Percentiles rank a stretch among this genome's conserved stretches.
phyloP scores from a whole-genome alignment of 257 asterid species.

The Fraxinus cuspidata region DNA sequence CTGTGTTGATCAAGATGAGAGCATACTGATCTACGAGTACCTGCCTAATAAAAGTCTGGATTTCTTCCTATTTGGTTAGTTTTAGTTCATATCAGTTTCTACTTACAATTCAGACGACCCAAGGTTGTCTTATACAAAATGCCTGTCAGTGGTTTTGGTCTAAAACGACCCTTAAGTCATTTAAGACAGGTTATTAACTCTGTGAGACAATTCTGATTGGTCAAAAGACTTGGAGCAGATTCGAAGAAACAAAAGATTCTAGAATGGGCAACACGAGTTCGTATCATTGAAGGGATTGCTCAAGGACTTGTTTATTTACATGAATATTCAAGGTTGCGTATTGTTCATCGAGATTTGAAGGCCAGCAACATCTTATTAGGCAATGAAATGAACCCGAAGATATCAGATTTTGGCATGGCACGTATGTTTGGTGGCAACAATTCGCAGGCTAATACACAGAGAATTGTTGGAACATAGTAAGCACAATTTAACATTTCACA shows the following conservation, averaged over 20 bases:
- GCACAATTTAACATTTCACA: background rate
- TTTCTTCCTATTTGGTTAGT: slow-evolving; percentile 47
- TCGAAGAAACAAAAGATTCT: slow-evolving; percentile 22
- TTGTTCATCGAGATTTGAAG: slow-evolving; percentile 46
- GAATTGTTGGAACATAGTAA: slow-evolving; percentile 55
- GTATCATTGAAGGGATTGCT: slow-evolving; percentile 50
- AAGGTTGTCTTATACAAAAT: background rate
- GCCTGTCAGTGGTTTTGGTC: too few species aligned
- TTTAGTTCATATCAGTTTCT: background rate
- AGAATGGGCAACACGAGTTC: slow-evolving; percentile 38
- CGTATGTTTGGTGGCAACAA: slow-evolving; percentile 39
- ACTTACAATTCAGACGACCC: background rate
- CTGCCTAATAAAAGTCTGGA: slow-evolving; percentile 47
- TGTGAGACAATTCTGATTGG: background rate
- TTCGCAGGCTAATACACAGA: slow-evolving; percentile 28
- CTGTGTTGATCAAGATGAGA: slow-evolving; percentile 39
- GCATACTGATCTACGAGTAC: slow-evolving; percentile 46
- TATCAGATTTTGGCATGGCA: slow-evolving; percentile 58
- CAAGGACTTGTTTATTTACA: slow-evolving; percentile 55
- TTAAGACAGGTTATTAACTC: background rate
- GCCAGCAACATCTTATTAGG: slow-evolving; percentile 44
- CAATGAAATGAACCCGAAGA: slow-evolving; percentile 47
- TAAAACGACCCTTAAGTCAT: background rate
- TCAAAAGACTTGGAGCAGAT: slow-evolving; percentile 21
- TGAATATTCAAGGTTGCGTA: slow-evolving; percentile 40